Evolutionary conservation across 768 basidiomycete genomes (phyloP), one percentile per base, ranked within the genome.

Genomic region (Russula compacta): DNA sequence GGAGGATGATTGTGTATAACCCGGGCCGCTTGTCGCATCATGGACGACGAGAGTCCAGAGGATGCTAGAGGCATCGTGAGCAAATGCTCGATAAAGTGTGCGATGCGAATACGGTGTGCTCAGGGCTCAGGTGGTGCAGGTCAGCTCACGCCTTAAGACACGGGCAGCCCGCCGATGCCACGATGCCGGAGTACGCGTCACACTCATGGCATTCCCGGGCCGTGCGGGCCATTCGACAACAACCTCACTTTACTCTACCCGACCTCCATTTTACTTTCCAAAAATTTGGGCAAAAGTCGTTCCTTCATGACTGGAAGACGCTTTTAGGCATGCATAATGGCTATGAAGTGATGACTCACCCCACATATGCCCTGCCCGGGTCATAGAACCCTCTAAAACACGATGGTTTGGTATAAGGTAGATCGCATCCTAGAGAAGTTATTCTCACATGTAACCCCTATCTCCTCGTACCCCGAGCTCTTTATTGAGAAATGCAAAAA

Each of bases 401-500:
- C 4, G 29, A 32, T 19, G 6, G 17, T 35, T 19, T n/a, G n/a
- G n/a, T n/a, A n/a, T n/a, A n/a, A n/a, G 21, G 33, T 19, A 40
- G 24, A 36, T 47, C 40, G 50, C 48, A 7, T 33, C 35, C n/a
- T n/a, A 36, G 35, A 21, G 38, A 36, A 44, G 6, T 17, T 19
- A 67, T 47, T 55, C 74, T 56, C 19, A 83, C 83, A 88, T 81
- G 67, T 87, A 86, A 52, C 83, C 85, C 50, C 85, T 78, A 64
- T 82, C 73, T 1, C 72, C 76, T 0, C 73, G 70, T 17, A 81
- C 70, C 6, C 78, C 79, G 3, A 88, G 72, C 59, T 82, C 81
- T 66, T 77, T 69, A 63, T 80, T 68, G 67, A 88, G 78, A 70
- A 78, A 85, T 10, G 72, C 68, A 53, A 81, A 82, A 58, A 87